These are phyloP conservation scores for Starmerella vaccinii DNA, from an alignment of 805 yeast species.

Conservation along the genomic window DNA sequence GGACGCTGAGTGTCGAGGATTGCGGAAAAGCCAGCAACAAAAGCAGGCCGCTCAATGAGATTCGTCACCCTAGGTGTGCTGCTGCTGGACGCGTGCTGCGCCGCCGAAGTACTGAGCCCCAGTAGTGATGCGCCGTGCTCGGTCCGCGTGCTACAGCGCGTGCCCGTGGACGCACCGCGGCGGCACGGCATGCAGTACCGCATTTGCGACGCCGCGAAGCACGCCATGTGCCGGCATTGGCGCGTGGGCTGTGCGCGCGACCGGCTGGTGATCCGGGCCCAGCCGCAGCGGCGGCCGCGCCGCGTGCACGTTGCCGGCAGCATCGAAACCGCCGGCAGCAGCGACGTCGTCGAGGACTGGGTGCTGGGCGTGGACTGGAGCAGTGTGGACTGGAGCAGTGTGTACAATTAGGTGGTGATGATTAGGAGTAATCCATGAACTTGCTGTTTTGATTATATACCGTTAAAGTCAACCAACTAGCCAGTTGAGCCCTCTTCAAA, in stretches of 20 bases:
- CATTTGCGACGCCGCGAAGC: neutral
- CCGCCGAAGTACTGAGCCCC: no score
- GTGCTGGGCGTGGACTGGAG: neutral
- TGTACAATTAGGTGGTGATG: no score
- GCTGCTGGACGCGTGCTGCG: no score
- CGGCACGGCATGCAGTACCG: neutral
- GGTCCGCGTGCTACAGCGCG: neutral
- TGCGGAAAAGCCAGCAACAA: no score
- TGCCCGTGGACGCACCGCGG: neutral
- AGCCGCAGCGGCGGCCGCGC: no score
- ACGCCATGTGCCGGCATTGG: neutral
- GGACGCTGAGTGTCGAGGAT: no score
- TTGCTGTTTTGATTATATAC: slow-evolving; percentile 3
- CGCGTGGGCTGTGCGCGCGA: neutral
- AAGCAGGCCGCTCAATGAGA: no score
- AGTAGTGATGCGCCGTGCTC: no score
- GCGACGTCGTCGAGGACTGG: no score
- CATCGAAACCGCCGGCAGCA: no score
- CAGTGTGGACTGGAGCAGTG: neutral
- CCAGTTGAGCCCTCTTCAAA: slow-evolving; percentile 2
- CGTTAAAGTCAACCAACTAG: neutral
- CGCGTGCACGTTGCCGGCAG: no score
- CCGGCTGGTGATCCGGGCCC: neutral
- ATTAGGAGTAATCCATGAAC: slow-evolving; percentile 5
- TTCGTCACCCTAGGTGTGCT: no score